These are phyloP conservation scores for Metschnikowia gelsemii DNA, from an alignment of 805 yeast species.

Conservation along the genomic window DNA sequence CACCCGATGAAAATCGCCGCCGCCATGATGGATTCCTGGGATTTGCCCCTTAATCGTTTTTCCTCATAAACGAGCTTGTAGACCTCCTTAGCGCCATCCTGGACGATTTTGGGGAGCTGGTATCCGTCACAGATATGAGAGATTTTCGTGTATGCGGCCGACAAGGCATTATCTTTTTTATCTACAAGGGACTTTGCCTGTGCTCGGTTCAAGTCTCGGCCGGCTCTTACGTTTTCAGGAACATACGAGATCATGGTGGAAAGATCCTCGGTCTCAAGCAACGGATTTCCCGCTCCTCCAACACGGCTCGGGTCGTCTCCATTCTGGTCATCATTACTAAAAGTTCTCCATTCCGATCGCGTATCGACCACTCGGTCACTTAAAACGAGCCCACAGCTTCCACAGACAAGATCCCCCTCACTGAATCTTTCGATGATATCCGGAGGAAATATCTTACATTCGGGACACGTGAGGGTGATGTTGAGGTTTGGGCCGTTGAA, in stretches of 20 bases:
- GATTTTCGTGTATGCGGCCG: constrained; percentile 87
- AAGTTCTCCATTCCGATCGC: constrained; percentile 98
- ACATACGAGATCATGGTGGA: constrained; percentile 89
- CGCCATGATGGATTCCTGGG: constrained; percentile 93
- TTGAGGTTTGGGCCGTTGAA: constrained; percentile 77
- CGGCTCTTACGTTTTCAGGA: constrained; percentile 78
- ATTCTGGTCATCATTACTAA: constrained; percentile 95
- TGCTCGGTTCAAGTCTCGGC: constrained; percentile 88
- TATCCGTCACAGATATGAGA: constrained; percentile 97
- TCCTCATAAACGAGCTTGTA: constrained; percentile 90
- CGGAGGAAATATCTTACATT: constrained; percentile 93
- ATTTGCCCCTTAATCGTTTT: constrained; percentile 79
- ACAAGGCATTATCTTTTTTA: constrained; percentile 80
- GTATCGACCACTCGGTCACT: constrained; percentile 93
- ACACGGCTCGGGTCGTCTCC: constrained; percentile 99
- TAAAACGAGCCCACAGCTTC: constrained; percentile 90
- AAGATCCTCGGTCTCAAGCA: constrained; percentile 85
- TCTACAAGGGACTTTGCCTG: constrained; percentile 85
- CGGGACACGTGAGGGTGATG: constrained; percentile 90
- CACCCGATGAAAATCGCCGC: constrained; percentile 95
- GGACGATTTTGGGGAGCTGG: constrained; percentile 90
- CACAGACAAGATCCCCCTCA: constrained; percentile 98
- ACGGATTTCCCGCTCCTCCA: constrained; percentile 94
- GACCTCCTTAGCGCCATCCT: constrained; percentile 96
- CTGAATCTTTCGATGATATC: constrained; percentile 91